Percentiles rank a stretch among this genome's conserved stretches.
phyloP scores from a whole-genome alignment of 192 early-diverging fungal species.

The Entomortierella parvispora region DNA sequence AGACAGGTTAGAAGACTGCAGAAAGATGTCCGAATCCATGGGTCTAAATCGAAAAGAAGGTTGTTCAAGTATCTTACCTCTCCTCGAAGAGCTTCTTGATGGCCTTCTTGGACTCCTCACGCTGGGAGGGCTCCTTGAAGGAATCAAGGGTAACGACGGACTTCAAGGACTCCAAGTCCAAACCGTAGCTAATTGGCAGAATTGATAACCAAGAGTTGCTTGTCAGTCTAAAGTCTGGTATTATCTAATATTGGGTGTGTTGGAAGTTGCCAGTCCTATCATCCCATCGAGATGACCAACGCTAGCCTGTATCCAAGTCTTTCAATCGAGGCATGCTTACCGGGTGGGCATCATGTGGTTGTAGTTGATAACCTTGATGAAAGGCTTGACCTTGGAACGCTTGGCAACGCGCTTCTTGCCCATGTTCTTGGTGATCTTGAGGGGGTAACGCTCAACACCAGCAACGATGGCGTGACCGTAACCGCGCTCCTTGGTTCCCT shows the following conservation, averaged over 20 bases:
- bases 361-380: conserved; percentile 99
- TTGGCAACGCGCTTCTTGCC: conserved; percentile 94
- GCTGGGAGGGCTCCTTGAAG: conserved; percentile 96
- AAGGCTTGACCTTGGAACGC: conserved; percentile 98
- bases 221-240: too few relatives aligned
- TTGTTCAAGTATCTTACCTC: conserved; percentile 51
- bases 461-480: conserved; percentile 99
- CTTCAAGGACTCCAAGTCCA: conserved; percentile 96
- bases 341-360: conserved; percentile 99
- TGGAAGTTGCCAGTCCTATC: too few relatives aligned
- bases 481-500: conserved; percentile 95
- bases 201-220: too few relatives aligned
- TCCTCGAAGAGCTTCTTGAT: conserved; percentile 98
- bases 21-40: too few relatives aligned
- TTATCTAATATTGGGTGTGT: too few relatives aligned
- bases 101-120: conserved; percentile 89
- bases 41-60: conserved; percentile 4
- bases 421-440: conserved; percentile 98
- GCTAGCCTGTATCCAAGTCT: too few relatives aligned
- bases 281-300: too few relatives aligned
- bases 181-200: conserved; percentile 74
- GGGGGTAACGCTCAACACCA: conserved; percentile 96
- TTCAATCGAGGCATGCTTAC: too few relatives aligned
- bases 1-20: too few relatives aligned
- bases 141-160: conserved; percentile 83